Evolutionary conservation across 768 basidiomycete genomes (phyloP).

Genomic region (Pleurotus tuber-regium): DNA sequence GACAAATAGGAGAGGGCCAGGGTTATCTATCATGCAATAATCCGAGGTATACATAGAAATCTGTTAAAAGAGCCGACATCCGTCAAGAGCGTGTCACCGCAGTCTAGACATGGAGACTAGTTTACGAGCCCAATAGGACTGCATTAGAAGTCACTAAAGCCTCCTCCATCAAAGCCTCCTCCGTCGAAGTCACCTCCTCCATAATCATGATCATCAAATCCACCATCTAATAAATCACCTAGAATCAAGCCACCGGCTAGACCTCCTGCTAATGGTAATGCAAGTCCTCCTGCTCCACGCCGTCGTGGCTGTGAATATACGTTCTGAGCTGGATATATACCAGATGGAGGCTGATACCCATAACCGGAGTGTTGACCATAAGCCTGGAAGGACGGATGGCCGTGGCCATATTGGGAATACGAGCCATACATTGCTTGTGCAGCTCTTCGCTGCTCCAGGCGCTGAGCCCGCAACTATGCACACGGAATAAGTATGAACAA

Average conservation of each 20-base stretch:
- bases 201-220: slow-evolving; percentile 5
- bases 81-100: too few species aligned
- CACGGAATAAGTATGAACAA: background rate
- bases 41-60: too few species aligned
- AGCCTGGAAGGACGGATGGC: too few species aligned
- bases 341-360: slow-evolving; percentile 11
- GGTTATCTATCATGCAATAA: too few species aligned
- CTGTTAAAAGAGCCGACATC: too few species aligned
- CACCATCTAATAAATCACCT: slow-evolving; percentile 39
- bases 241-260: slow-evolving; percentile 50
- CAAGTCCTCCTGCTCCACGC: slow-evolving; percentile 31
- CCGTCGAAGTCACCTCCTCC: slow-evolving; percentile 6
- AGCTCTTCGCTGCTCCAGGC: slow-evolving; percentile 22
- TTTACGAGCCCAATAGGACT: too few species aligned
- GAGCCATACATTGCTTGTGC: slow-evolving; percentile 13
- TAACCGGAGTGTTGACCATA: too few species aligned
- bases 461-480: slow-evolving; percentile 31
- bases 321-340: slow-evolving; percentile 18
- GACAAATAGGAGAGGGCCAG: too few species aligned
- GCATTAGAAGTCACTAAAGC: slow-evolving; percentile 12
- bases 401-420: slow-evolving; percentile 12
- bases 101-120: too few species aligned
- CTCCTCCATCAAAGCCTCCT: slow-evolving; percentile 22
- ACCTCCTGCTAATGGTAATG: slow-evolving; percentile 40
- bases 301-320: slow-evolving; percentile 19